A percentile compares a stretch with the other conserved stretches of the same genome.
Evolutionary conservation across 73 alveolate genomes (phyloP).

Genomic region (Paramecium caudatum): DNA sequence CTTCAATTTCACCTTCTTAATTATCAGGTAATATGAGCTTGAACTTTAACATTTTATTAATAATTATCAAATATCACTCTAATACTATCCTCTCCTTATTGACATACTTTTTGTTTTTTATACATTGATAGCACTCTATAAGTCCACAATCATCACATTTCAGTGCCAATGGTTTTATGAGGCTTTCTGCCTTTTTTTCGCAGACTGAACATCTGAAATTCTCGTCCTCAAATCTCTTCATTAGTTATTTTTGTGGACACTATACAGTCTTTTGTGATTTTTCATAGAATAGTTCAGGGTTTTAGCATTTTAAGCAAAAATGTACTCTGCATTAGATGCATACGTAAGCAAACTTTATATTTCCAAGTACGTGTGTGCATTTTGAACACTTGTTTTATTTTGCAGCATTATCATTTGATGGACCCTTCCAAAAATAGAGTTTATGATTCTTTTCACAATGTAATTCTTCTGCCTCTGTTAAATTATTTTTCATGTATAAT

Average conservation of each 20-base stretch:
- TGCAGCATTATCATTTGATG: not conserved
- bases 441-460: constrained; percentile 16
- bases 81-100: too few species aligned
- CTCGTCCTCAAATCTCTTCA: not conserved
- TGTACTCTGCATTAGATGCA: not conserved
- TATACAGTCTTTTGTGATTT: not conserved
- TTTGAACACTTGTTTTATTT: not conserved
- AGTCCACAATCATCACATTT: not conserved
- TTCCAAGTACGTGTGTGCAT: too few species aligned
- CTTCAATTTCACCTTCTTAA: not conserved
- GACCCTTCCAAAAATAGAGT: constrained; percentile 1
- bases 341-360: too few species aligned
- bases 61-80: too few species aligned
- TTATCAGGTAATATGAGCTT: constrained; percentile 19
- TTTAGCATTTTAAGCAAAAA: not conserved
- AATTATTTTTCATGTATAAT: not conserved
- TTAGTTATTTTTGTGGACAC: not conserved
- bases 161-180: constrained; percentile 1
- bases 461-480: not conserved
- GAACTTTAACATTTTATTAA: not conserved
- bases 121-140: not conserved
- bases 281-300: not conserved
- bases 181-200: constrained; percentile 1
- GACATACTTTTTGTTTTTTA: constrained; percentile 1
- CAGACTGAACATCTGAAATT: constrained; percentile 40